Conservation (phyloP, 495 filamentous ascomycete species). For the Cenococcum geophilum region DNA sequence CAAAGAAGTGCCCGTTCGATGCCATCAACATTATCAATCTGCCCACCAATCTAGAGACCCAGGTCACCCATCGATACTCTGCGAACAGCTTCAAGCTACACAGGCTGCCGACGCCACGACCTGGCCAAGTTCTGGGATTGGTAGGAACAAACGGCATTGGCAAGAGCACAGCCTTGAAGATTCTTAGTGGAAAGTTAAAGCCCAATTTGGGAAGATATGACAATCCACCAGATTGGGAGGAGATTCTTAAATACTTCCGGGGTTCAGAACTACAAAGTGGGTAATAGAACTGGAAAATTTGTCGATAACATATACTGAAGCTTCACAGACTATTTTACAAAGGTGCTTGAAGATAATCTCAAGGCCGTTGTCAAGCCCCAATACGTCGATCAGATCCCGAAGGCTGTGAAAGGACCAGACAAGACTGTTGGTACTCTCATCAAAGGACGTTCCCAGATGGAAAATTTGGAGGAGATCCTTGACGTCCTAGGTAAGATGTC, state of each 20-base stretch:
- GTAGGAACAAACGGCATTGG: constrained; percentile 99
- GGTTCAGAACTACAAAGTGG: constrained; percentile 94
- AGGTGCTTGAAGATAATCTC: constrained; percentile 89
- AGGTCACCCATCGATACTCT: constrained; percentile 96
- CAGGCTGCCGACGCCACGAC: constrained; percentile 87
- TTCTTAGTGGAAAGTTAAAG: constrained; percentile 96
- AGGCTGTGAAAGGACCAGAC: constrained; percentile 73
- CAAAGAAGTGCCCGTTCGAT: constrained; percentile 98
- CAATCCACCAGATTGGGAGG: constrained; percentile 97
- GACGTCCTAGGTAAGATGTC: constrained; percentile 61
- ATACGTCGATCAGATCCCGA: constrained; percentile 96
- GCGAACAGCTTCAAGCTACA: constrained; percentile 99
- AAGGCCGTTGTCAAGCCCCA: constrained; percentile 98
- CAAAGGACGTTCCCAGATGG: constrained; percentile 63
- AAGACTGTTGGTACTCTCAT: constrained; percentile 72
- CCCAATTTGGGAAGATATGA: constrained; percentile 92
- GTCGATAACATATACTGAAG: constrained; percentile 14
- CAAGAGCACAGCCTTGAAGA: constrained; percentile 97
- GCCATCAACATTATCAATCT: constrained; percentile 99
- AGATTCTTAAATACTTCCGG: constrained; percentile 95
- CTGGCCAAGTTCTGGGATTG: constrained; percentile 92
- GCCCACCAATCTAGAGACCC: constrained; percentile 94
- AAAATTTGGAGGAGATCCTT: constrained; percentile 78
- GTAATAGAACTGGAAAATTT: constrained; percentile 26
- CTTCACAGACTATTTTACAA: constrained; percentile 86